Evolutionary conservation across 768 basidiomycete species (phyloP).

Genomic region (Coprinellus aureogranulatus): DNA sequence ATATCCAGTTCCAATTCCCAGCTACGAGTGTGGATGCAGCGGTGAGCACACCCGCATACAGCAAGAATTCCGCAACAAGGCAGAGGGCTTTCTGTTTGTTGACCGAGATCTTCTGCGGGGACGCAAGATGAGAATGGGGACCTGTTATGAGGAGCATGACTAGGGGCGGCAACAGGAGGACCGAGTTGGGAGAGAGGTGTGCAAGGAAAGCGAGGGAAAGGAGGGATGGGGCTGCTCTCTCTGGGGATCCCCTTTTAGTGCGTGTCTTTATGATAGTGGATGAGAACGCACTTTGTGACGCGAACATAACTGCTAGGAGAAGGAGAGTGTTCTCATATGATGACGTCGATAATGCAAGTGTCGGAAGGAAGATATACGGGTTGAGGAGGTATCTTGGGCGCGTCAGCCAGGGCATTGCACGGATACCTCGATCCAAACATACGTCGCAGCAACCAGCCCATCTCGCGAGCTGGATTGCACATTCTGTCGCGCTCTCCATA

Average conservation of each 20-base stretch:
- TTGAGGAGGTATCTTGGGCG: constrained; percentile 77
- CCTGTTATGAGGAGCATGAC: constrained; percentile 60
- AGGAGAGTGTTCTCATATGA: constrained; percentile 75
- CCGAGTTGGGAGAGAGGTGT: constrained; percentile 75
- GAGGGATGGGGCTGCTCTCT: constrained; percentile 53
- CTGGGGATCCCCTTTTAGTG: constrained; percentile 38
- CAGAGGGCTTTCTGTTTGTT: constrained; percentile 29
- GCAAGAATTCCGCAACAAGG: constrained; percentile 47
- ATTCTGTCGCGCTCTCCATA: constrained; percentile 65
- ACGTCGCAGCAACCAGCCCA: constrained; percentile 64
- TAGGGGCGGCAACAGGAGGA: constrained; percentile 69
- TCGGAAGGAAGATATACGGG: constrained; percentile 81
- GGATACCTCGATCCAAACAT: constrained; percentile 25
- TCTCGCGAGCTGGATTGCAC: constrained; percentile 50
- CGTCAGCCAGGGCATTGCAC: constrained; percentile 7
- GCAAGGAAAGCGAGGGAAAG: constrained; percentile 68
- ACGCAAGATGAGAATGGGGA: constrained; percentile 67
- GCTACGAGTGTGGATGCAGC: constrained; percentile 53
- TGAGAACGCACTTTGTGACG: constrained; percentile 51
- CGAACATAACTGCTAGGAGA: constrained; percentile 67
- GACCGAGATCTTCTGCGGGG: constrained; percentile 43
- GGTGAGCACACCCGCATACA: constrained; percentile 49
- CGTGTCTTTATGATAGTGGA: not conserved
- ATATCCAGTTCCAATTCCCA: constrained; percentile 67
- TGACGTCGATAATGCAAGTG: constrained; percentile 79